Evolutionary conservation across 139 green algal species (phyloP).

Genomic region (Dunaliella primolecta): DNA sequence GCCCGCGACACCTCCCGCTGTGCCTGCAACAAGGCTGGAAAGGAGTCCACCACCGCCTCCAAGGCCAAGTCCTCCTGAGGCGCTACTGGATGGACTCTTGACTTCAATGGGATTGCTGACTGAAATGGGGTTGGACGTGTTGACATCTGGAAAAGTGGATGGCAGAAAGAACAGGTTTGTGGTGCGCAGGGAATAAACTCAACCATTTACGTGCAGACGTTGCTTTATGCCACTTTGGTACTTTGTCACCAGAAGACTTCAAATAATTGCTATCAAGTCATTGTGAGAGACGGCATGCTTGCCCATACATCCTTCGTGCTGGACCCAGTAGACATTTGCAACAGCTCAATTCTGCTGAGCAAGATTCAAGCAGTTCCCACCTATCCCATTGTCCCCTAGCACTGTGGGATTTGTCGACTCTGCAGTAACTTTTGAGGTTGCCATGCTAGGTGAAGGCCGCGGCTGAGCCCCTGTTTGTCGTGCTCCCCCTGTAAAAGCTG

Average conservation of each 20-base stretch:
- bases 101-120: neutral
- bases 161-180: neutral
- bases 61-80: neutral
- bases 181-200: neutral
- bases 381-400: neutral
- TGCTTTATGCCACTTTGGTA: neutral
- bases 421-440: neutral
- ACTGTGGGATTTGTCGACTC: neutral
- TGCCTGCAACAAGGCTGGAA: neutral
- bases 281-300: neutral
- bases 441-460: neutral
- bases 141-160: neutral
- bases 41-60: neutral
- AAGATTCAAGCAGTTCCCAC: neutral
- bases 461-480: neutral
- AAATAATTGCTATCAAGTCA: neutral
- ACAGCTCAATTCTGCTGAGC: neutral
- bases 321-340: neutral
- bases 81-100: neutral
- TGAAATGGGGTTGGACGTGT: neutral
- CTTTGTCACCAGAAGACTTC: no score
- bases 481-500: neutral
- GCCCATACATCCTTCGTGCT: neutral
- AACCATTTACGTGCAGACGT: neutral
- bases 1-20: neutral